These are phyloP conservation scores for Boletus vinaceobasis DNA, from an alignment of 768 basidiomycete species.

Conservation along the genomic window DNA sequence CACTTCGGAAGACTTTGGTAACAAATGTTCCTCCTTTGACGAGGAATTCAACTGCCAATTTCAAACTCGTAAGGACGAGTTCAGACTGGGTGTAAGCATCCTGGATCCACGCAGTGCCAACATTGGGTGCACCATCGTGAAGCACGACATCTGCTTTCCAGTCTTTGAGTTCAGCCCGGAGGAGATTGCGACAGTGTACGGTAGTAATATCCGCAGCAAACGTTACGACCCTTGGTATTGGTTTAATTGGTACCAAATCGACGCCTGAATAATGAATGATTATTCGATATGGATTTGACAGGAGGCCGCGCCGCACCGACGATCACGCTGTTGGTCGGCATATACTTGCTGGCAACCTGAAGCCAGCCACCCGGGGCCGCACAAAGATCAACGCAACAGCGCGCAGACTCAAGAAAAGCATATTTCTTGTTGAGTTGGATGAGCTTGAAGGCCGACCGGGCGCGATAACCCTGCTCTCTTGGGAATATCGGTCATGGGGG, in stretches of 20 bases:
- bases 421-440: conserved; percentile 99
- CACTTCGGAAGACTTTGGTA: conserved; percentile 97
- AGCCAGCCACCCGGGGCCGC: conserved; percentile 99
- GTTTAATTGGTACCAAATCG: conserved; percentile 93
- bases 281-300: conserved; percentile 7
- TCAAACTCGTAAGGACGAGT: conserved; percentile 91
- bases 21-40: conserved; percentile 92
- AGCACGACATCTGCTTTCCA: conserved; percentile 99
- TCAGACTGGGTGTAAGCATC: conserved; percentile 98
- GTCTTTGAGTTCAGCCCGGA: conserved; percentile 88
- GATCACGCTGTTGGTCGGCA: conserved; percentile 90
- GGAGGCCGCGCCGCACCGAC: conserved; percentile 55
- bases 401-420: conserved; percentile 80
- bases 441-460: conserved; percentile 98
- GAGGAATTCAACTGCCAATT: conserved; percentile 93
- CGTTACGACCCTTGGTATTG: conserved; percentile 88
- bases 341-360: conserved; percentile 96
- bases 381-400: conserved; percentile 96
- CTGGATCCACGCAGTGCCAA: conserved; percentile 98
- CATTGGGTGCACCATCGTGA: conserved; percentile 99
- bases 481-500: conserved; percentile 9
- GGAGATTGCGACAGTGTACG: conserved; percentile 78
- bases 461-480: conserved; percentile 98
- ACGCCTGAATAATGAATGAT: conserved; percentile 56
- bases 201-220: conserved; percentile 96